Evolutionary conservation across 768 basidiomycete genomes (phyloP), one percentile per base, ranked within the genome.

Genomic region (Hypholoma sublateritium): DNA sequence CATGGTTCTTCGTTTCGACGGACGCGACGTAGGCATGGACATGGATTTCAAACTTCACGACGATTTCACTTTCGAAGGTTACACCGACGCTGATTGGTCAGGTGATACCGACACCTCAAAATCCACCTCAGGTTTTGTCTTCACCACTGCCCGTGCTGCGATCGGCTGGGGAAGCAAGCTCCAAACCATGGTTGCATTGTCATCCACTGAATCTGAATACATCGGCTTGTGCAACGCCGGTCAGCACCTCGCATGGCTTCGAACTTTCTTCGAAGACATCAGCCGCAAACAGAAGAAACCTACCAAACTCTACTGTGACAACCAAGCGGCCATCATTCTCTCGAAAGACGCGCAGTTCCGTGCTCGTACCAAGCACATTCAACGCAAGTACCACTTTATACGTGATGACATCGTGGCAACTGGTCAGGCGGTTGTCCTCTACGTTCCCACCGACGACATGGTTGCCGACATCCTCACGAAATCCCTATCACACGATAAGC

Each of bases 311-410:
- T 25, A 25, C n/a, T 48, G 55, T 25, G 46, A 56, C 17, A 56
- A 56, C 21, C 45, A 56, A n/a, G 45, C 46, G 4, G 55, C 46
- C 16, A 56, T 48, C 45, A 37, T 42, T 19, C 46, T 56, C 24
- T 45, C 55, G 6, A 39, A 47, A 35, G 59, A 63, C 22, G 32
- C 59, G 1, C 56, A 62, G 25, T 67, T 65, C 47, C 72, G 72
- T 21, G 51, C 67, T 8, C 52, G 69, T 2, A 71, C 71, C 2
- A 77, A 76, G 52, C 76, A 77, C 63, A 77, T 77, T 52, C 67
- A 73, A 44, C 62, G 71, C 14, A 67, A 67, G 16, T 69, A 71
- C 55, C 72, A 75, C 52, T 70, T 65, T 45, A 59, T 74, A 21
- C 67, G 69, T 0, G 59, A 60, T 22, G 63, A 61, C 39, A 58